Evolutionary conservation across 169 alveolate genomes (phyloP), one percentile per base, ranked within the genome.

Genomic region (Plasmodium billcollinsi): DNA sequence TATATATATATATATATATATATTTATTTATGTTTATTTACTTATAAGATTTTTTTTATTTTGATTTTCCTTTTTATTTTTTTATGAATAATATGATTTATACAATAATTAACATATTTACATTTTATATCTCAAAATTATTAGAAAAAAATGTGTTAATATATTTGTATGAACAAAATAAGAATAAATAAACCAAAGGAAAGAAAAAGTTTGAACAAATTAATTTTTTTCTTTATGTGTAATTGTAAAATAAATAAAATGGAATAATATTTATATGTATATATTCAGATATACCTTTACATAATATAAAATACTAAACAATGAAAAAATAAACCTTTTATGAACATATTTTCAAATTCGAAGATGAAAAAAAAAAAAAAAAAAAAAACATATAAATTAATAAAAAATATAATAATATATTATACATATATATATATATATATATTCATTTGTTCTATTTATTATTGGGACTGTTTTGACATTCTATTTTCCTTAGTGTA

Each of bases 401-500:
- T 26, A 62, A 39, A 62, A 39, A 24, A 62, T 21, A 8, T 12
- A 62, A n/a, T 14, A 14, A 18, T 56, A 18, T 56, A 3, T 3
- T 56, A 56, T 12, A 8, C 15, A 56, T 15, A 54, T 15, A 54
- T 52, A 14, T 52, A 52, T 15, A 14, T 56, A 56, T 15, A 56
- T 5, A 2, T 14, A 54, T 54, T 54, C 0, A 11, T 52, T 12
- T 52, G 0, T 39, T 24, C 56, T 73, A 39, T 39, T 39, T 7
- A 61, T 43, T 21, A 18, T 33, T 6, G 45, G 49, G 20, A 56
- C 29, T 21, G 49, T 15, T 75, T 24, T 69, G 15, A 2, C 26
- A 56, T 83, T 83, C 85, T 21, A 67, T 67, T 62, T 69, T 83
- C 49, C 50, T 83, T 45, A 67, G 21, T 49, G 66, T 83, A 43